These are phyloP conservation scores for Quercus suber DNA, from an alignment of 306 rosid species.

Conservation along the genomic window DNA sequence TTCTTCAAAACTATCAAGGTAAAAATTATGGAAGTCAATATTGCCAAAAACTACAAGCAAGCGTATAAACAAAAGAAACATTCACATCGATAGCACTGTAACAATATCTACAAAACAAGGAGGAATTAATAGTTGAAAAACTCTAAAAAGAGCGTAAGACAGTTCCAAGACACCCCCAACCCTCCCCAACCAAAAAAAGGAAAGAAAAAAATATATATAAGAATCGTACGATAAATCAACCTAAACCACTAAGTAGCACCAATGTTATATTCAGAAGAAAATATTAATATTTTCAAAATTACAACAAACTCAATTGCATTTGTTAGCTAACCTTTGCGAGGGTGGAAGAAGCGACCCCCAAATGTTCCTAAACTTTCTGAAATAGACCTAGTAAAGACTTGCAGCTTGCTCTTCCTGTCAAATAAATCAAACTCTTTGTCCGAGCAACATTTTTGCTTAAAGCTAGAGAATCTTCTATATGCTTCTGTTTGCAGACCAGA, in stretches of 20 bases:
- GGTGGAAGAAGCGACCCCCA: conserved; percentile 38
- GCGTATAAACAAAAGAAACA: neutral
- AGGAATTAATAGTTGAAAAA: neutral
- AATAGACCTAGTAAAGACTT: conserved; percentile 36
- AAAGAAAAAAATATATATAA: neutral
- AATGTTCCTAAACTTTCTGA: conserved; percentile 44
- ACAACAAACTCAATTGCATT: neutral
- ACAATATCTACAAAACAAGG: neutral
- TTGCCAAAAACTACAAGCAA: neutral
- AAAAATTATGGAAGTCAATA: neutral
- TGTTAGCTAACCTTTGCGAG: conserved; percentile 51
- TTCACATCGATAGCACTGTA: neutral
- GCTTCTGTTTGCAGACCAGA: conserved; percentile 62
- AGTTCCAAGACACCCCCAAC: neutral
- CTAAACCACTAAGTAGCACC: neutral
- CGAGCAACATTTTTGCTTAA: conserved; percentile 45
- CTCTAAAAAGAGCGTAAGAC: neutral
- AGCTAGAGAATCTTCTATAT: conserved; percentile 34
- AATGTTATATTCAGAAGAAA: neutral
- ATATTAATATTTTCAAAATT: neutral
- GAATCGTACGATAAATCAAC: neutral
- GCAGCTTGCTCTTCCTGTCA: conserved; percentile 45
- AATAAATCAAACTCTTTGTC: conserved; percentile 42
- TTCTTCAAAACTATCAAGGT: neutral
- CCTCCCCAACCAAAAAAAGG: neutral